Conservation (phyloP, 305 asterid species). For the Fraxinus dipetala region DNA sequence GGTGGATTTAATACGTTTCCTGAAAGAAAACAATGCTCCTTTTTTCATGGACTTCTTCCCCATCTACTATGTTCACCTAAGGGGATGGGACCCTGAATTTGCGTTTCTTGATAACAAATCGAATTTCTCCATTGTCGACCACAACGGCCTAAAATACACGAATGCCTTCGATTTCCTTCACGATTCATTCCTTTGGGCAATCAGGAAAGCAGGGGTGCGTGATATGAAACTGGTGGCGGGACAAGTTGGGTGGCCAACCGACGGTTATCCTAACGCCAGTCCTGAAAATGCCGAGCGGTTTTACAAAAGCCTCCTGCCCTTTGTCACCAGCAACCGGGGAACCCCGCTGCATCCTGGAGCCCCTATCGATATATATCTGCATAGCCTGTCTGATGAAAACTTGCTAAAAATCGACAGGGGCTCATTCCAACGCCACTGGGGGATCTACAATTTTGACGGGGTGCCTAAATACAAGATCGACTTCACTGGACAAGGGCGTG, state of each 20-base stretch:
- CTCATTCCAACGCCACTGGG: conserved; percentile 44
- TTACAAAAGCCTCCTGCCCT: conserved; percentile 25
- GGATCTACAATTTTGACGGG: conserved; percentile 42
- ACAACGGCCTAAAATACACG: neutral
- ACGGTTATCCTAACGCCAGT: conserved; percentile 32
- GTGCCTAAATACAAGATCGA: conserved; percentile 44
- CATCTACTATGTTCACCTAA: neutral
- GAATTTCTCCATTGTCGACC: neutral
- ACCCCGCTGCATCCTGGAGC: conserved; percentile 42
- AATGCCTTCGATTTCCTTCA: conserved; percentile 33
- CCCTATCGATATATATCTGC: conserved; percentile 29
- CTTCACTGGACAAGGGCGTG: conserved; percentile 30
- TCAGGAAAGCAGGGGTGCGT: conserved; percentile 31
- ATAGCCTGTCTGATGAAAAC: conserved; percentile 41
- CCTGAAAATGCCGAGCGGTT: conserved; percentile 38
- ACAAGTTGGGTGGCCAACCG: conserved; percentile 57
- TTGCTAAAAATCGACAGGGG: neutral
- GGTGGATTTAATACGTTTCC: neutral
- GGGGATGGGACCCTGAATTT: neutral
- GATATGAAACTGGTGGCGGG: conserved; percentile 28
- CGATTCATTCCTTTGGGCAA: conserved; percentile 35
- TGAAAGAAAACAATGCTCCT: conserved; percentile 20
- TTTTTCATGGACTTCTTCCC: neutral
- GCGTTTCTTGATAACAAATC: neutral
- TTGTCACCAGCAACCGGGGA: conserved; percentile 29